Evolutionary conservation across 352 stramenopile genomes (phyloP), one percentile per base, ranked within the genome.

Genomic region (Elongisporangium undulatum): DNA sequence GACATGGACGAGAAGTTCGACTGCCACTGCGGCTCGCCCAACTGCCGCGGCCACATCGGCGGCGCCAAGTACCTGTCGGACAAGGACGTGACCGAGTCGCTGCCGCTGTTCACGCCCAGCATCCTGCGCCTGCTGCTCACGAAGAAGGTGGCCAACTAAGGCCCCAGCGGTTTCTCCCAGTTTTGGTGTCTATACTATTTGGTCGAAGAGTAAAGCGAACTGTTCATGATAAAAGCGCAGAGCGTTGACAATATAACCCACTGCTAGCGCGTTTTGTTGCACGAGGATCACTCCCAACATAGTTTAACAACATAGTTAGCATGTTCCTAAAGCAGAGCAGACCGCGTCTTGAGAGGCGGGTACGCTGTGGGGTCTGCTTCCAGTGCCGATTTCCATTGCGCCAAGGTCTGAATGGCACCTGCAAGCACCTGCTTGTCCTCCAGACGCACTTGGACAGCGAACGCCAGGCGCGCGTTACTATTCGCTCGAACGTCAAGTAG

Each of bases 1-100:
- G 86, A 96, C 70, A 96, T 96, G 88, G 85, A 96, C 60, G 85
- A 94, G 61, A 94, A 95, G 62, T 96, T 96, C 24, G 71, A 85
- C 56, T 96, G 88, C 66, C 76, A 76, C 41, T 96, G 88, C 59
- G 83, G 86, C 51, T 72, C 80, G 22, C 50, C 64, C 3, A 77
- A 71, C 12, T 92, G 84, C 59, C 75, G 74, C 26, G 78, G 81
- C 20, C 71, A 92, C 68, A 85, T 95, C 38, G 72, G 77, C 15
- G 88, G 88, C 4, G 88, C 88, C 58, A 95, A 94, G 71, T 85
- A 93, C 67, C 70, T 96, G 12, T 67, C 48, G n/a, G 70, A 91
- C 53, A 50, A 62, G 8, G 63, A 92, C 52, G 63, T 94, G 17
- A 63, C 60, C n/a, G 54, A 59, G 13, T 65, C 77, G 6, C 63